Evolutionary conservation across 2,329 filamentous ascomycete species (phyloP), one percentile per base, ranked within the genome.

Genomic region (Xylaria sp.): DNA sequence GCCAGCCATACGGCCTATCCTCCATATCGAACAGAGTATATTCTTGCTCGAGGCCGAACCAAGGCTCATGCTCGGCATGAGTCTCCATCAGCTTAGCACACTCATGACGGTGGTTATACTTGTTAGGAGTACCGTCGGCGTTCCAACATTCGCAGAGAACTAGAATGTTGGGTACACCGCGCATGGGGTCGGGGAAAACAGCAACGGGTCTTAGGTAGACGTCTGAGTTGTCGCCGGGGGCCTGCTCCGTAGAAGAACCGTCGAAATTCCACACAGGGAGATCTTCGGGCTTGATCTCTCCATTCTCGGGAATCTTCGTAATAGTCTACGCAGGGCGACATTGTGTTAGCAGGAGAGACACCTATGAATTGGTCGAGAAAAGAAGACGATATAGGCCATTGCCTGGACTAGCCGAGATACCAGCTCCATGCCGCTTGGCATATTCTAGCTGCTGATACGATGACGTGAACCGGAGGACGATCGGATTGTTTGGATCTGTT

Each of bases 1-100:
- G 73, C 91, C 92, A 96, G 81, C 95, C 95, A 75, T 93, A 97
- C 57, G 95, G 95, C 81, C 92, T 90, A 79, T 93, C 91, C 71
- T 89, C 87, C 70, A 88, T 81, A 75, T 94, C 93, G 71, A 98
- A 90, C 46, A 96, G 89, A 63, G 92, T 98, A 86, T 98, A 98
- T 80, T 98, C 94, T 78, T 98, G 94, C 78, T 97, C 94, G 17
- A 99, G 88, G 80, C 95, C 95, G 80, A 98, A 99, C 95, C 94
- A 98, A 75, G 95, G 93, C 77, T 90, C 85, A 73, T 94, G 89
- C 60, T 87, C 83, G 77, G 88, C 88, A 79, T 97, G 88, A 66
- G 88, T 85, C 79, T 95, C 88, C 92, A 98, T 96, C 73, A 97
- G 84, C 79, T 95, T 90, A 75, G 87, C 87, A 74, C 89, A 90